Conservation (phyloP, 164 flowering plant species). For the Vitis rupestris region DNA sequence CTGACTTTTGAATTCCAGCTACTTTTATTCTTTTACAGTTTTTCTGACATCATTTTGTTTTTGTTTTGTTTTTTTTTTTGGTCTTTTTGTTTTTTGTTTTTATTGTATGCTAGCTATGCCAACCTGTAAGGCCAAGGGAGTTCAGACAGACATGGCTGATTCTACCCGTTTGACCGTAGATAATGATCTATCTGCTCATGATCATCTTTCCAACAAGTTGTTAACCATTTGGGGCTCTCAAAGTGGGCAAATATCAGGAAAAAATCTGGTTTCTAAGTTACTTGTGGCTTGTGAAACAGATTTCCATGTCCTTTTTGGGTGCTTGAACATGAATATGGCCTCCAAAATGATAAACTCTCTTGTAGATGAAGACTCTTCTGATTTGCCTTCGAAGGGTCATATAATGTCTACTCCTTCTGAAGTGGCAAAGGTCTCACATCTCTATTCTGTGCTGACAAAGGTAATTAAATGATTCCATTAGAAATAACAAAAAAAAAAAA, state of each 20-base stretch:
- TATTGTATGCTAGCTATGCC: constrained; percentile 22
- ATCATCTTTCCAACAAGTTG: constrained; percentile 41
- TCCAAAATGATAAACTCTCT: constrained; percentile 24
- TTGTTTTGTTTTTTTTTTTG: background rate
- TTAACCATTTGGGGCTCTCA: constrained; percentile 49
- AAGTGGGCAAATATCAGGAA: constrained; percentile 34
- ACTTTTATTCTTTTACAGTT: background rate
- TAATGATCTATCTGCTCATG: constrained; percentile 15
- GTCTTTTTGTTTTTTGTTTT: constrained; percentile 13
- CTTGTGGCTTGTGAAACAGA: constrained; percentile 59
- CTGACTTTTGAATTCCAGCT: background rate
- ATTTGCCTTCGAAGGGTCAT: constrained; percentile 17
- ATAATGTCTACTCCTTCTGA: constrained; percentile 38
- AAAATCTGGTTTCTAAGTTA: constrained; percentile 53
- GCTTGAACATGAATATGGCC: constrained; percentile 27
- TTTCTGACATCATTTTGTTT: background rate
- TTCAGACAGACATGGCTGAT: constrained; percentile 60
- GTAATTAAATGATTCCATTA: constrained; percentile 22
- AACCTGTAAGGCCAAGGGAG: constrained; percentile 51
- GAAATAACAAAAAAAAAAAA: no score
- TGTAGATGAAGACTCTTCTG: constrained; percentile 22
- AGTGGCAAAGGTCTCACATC: constrained; percentile 53
- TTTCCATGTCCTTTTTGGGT: constrained; percentile 59
- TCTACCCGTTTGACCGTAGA: constrained; percentile 8
- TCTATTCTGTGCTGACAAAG: constrained; percentile 54